Conservation (phyloP, 345 rosid species). For the Abelmoschus esculentus region DNA sequence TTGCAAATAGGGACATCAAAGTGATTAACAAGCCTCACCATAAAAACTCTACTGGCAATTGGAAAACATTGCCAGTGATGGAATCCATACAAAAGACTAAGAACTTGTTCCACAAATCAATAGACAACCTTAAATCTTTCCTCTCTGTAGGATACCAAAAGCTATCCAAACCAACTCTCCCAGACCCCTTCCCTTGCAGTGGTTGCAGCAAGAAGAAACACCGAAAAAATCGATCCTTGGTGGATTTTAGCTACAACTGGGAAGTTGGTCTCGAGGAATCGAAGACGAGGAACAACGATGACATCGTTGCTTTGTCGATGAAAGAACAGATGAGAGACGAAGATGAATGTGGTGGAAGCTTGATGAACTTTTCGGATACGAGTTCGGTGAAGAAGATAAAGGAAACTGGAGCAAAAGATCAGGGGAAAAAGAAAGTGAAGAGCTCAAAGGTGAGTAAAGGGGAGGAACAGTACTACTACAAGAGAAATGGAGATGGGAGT, state of each 20-base stretch:
- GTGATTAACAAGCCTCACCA: not conserved
- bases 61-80: slow-evolving; percentile 27
- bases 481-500: slow-evolving; percentile 27
- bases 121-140: slow-evolving; percentile 46
- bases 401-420: slow-evolving; percentile 17
- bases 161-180: slow-evolving; percentile 22
- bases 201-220: slow-evolving; percentile 14
- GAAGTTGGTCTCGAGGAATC: slow-evolving; percentile 28
- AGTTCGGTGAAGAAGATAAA: slow-evolving; percentile 27
- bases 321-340: slow-evolving; percentile 7
- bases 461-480: slow-evolving; percentile 10
- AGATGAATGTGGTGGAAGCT: slow-evolving; percentile 16
- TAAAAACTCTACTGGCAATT: slow-evolving; percentile 1
- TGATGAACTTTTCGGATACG: slow-evolving; percentile 15
- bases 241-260: slow-evolving; percentile 29
- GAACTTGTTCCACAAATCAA: slow-evolving; percentile 40
- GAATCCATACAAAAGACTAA: slow-evolving; percentile 52
- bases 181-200: slow-evolving; percentile 26
- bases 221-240: slow-evolving; percentile 23
- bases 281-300: slow-evolving; percentile 14
- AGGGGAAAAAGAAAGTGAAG: slow-evolving; percentile 22
- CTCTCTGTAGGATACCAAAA: slow-evolving; percentile 38
- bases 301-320: not conserved
- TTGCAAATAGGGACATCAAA: slow-evolving; percentile 8
- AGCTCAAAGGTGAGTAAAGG: slow-evolving; percentile 15